These are phyloP conservation scores for Cubamyces lactineus DNA, from an alignment of 768 basidiomycete genomes.

Conservation along the genomic window DNA sequence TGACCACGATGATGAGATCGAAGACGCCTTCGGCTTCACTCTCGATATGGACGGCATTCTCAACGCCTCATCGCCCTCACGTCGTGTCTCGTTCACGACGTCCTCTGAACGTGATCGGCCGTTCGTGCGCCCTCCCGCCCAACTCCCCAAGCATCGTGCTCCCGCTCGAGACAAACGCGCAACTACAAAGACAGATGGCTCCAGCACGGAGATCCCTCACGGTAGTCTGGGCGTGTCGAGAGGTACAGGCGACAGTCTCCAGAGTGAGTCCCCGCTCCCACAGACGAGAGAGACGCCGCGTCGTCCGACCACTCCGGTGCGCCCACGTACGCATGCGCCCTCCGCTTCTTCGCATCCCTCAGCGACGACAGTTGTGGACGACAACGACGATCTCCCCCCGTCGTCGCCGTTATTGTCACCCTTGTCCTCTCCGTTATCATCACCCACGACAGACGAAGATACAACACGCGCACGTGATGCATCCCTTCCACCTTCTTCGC, in stretches of 20 bases:
- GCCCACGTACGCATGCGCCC: conserved; percentile 12
- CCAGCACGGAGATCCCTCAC: conserved; percentile 7
- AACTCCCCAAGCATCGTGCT: neutral
- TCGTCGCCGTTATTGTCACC: conserved; percentile 17
- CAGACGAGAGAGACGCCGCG: neutral
- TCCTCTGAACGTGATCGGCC: conserved; percentile 29
- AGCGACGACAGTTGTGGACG: neutral
- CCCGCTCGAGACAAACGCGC: neutral
- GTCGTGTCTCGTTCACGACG: conserved; percentile 27
- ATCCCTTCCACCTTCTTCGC: conserved; percentile 14
- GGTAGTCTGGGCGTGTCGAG: neutral
- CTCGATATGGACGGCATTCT: conserved; percentile 18
- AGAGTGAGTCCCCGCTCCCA: conserved; percentile 1
- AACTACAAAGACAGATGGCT: neutral
- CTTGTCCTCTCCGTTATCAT: conserved; percentile 16
- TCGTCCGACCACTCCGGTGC: conserved; percentile 8
- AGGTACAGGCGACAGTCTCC: neutral
- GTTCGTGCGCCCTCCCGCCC: conserved; percentile 21
- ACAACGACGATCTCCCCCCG: conserved; percentile 12
- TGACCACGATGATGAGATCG: conserved; percentile 24
- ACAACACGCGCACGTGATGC: neutral
- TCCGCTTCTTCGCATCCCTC: neutral
- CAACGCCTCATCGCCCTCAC: conserved; percentile 15
- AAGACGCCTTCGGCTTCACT: conserved; percentile 15
- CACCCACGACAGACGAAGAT: neutral